Conservation (phyloP, 108 stramenopile genomes). For the Nitzschia inconspicua region DNA sequence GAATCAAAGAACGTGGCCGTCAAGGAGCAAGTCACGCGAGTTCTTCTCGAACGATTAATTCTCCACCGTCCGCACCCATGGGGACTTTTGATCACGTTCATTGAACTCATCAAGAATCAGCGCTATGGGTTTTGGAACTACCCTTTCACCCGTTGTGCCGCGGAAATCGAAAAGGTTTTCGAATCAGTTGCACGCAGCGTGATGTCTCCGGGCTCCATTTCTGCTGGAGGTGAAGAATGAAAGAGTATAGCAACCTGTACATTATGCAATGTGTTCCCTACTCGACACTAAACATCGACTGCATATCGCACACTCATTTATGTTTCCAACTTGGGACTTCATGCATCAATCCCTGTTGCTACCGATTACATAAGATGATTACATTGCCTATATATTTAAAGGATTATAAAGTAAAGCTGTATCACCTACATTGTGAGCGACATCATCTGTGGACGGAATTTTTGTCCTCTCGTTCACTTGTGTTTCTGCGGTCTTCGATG, state of each 20-base stretch:
- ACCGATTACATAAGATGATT: too few relatives aligned
- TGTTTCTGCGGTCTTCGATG: not conserved
- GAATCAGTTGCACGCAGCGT: slow-evolving; percentile 63
- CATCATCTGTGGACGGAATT: too few relatives aligned
- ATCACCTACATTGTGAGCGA: too few relatives aligned
- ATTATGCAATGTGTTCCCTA: too few relatives aligned
- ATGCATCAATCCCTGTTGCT: too few relatives aligned
- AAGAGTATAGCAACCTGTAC: not conserved
- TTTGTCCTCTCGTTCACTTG: too few relatives aligned
- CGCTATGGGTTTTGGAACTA: slow-evolving; percentile 97
- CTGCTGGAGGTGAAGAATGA: slow-evolving; percentile 13
- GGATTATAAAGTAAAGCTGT: too few relatives aligned
- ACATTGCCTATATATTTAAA: too few relatives aligned
- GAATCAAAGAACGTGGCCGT: slow-evolving; percentile 90
- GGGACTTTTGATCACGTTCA: slow-evolving; percentile 94
- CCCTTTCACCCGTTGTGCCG: slow-evolving; percentile 96
- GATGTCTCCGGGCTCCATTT: slow-evolving; percentile 13
- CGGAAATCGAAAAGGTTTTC: slow-evolving; percentile 98
- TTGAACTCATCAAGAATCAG: slow-evolving; percentile 99
- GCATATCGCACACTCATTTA: too few relatives aligned
- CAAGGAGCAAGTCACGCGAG: slow-evolving; percentile 98
- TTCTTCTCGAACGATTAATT: slow-evolving; percentile 97
- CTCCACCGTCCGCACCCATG: slow-evolving; percentile 98
- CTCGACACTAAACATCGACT: too few relatives aligned
- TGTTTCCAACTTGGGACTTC: too few relatives aligned